Evolutionary conservation across 805 yeast genomes (phyloP).

Genomic region (Henningerozyma blattae): DNA sequence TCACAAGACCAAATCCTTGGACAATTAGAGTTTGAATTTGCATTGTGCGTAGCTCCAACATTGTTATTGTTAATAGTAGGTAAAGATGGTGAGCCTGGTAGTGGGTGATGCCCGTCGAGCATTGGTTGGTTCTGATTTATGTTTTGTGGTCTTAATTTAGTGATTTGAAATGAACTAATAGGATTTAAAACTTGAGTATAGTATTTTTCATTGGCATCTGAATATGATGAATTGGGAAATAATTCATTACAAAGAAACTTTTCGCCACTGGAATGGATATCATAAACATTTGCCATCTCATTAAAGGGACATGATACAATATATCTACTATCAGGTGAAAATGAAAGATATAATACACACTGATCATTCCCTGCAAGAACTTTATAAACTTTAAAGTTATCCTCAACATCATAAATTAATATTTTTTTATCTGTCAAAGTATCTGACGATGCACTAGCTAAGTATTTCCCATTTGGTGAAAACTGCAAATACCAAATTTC

Average conservation of each 20-base stretch:
- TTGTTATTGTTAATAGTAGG: background rate
- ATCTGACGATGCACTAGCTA: conserved; percentile 68
- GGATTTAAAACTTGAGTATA: conserved; percentile 19
- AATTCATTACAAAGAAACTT: background rate
- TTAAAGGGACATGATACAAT: conserved; percentile 66
- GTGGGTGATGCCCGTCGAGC: too few relatives aligned
- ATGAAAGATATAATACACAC: conserved; percentile 53
- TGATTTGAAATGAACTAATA: conserved; percentile 16
- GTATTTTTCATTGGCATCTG: conserved; percentile 2
- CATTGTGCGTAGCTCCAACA: background rate
- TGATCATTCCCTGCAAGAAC: conserved; percentile 35
- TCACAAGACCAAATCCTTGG: conserved; percentile 47
- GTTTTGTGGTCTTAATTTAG: conserved; percentile 1
- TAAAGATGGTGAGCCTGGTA: background rate
- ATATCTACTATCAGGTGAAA: conserved; percentile 63
- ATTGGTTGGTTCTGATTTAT: background rate
- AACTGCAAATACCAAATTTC: conserved; percentile 82
- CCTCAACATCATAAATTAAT: conserved; percentile 50
- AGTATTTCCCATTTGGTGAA: conserved; percentile 60
- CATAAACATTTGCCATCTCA: conserved; percentile 60
- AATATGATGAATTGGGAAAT: background rate
- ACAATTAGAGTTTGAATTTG: conserved; percentile 2
- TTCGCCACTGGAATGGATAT: conserved; percentile 30
- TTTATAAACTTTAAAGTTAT: conserved; percentile 29
- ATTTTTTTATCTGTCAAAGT: conserved; percentile 35